Evolutionary conservation across 352 stramenopile species (phyloP), one percentile per base, ranked within the genome.

Genomic region (Phytophthora megakarya): DNA sequence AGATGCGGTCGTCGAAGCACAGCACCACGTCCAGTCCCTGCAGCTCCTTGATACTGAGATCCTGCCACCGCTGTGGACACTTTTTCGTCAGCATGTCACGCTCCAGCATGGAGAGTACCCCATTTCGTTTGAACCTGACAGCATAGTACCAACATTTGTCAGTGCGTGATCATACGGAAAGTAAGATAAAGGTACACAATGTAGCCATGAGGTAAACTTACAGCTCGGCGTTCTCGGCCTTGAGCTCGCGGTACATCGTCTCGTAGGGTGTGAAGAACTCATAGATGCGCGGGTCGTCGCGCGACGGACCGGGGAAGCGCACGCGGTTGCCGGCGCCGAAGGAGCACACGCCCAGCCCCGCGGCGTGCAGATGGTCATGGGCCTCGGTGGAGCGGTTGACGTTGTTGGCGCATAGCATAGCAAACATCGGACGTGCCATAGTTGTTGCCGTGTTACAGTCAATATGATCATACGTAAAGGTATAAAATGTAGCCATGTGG

Each of bases 1-100:
- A 97, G 54, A 97, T 92, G 56, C 86, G 84, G 70, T 94, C 84
- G 68, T 97, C 89, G 70, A 97, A 97, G 77, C 88, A 96, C n/a
- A 97, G 55, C 25, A 96, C 83, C 18, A 97, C 84, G 49, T 94
- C 84, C 57, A 96, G 79, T 3, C 78, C 70, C 22, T 89, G 78
- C 18, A 96, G 63, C 64, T 96, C 87, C 26, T 78, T 72, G 6
- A 85, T 60, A 35, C 65, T 86, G 52, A 92, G 81, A 39, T 97
- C 88, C 59, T 97, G 89, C 83, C 82, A 96, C 45, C 86, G 72
- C 69, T 96, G 81, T 19, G 89, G 89, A 65, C 84, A 88, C 54
- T 78, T 78, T 53, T 97, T 97, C 33, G 88, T 95, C 44, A 83
- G 60, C 63, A 95, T 95, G 60, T 97, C 88, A 46, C 89, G 81